Percentiles rank a stretch among this genome's conserved stretches.
phyloP scores from a whole-genome alignment of 2,329 filamentous ascomycete genomes.

The Colletotrichum ledebouriae region DNA sequence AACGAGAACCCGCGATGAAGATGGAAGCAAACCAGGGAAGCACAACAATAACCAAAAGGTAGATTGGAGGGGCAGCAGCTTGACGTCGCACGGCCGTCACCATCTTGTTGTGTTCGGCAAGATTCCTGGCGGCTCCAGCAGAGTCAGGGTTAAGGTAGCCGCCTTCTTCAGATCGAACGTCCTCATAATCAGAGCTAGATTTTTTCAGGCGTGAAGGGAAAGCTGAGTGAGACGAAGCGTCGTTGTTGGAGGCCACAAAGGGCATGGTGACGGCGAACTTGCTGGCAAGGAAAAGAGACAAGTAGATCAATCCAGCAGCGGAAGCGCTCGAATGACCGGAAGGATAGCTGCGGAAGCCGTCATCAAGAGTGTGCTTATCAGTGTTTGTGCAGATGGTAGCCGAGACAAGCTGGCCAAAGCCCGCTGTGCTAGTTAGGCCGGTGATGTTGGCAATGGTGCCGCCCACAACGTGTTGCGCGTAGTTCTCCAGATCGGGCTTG shows the following conservation, averaged over 20 bases:
- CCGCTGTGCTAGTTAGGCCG: conserved; percentile 56
- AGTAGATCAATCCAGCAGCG: conserved; percentile 85
- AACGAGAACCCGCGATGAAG: conserved; percentile 88
- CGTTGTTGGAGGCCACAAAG: conserved; percentile 68
- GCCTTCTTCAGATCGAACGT: conserved; percentile 38
- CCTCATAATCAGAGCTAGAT: conserved; percentile 56
- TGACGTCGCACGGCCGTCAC: conserved; percentile 73
- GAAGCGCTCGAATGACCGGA: conserved; percentile 72
- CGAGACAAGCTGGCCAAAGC: conserved; percentile 74
- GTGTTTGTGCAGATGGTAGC: conserved; percentile 80
- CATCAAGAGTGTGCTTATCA: conserved; percentile 72
- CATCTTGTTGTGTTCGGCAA: conserved; percentile 53
- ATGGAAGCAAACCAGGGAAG: conserved; percentile 81
- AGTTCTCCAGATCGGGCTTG: conserved; percentile 76
- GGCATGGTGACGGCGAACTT: conserved; percentile 83
- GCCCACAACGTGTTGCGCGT: conserved; percentile 73
- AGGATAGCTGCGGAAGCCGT: conserved; percentile 86
- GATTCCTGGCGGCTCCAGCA: conserved; percentile 46
- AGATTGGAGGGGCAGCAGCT: conserved; percentile 86
- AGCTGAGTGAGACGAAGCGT: conserved; percentile 70
- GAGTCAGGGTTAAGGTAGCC: conserved; percentile 36
- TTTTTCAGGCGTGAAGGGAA: conserved; percentile 78
- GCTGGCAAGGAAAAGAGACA: conserved; percentile 87
- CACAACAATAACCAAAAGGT: conserved; percentile 78
- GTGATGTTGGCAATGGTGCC: conserved; percentile 52